Evolutionary conservation across 345 rosid genomes (phyloP), one percentile per base, ranked within the genome.

Genomic region (Aquilaria malaccensis): DNA sequence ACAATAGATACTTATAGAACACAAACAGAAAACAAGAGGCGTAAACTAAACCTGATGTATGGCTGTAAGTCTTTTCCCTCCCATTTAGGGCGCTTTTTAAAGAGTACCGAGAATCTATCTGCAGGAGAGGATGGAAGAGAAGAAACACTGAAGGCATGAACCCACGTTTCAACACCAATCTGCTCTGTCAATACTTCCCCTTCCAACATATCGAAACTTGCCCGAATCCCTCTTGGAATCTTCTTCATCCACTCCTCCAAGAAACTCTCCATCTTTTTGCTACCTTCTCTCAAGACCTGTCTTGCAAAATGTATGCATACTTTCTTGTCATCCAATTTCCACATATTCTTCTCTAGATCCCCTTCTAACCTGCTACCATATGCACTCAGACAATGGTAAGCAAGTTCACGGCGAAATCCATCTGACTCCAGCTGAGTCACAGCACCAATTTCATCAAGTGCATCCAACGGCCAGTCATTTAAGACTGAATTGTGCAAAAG

Each of bases 101-200:
- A 89, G n/a, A 93, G 83, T 59, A 71, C 50, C 0, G 80, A 49
- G 58, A 93, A 93, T 9, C 97, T 79, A 56, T 87, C 92, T 10
- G 87, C 74, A 30, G 98, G 97, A 59, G 77, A 80, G 14, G 78
- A 81, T 2, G 98, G 92, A 72, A 93, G 69, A 9, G 86, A 86
- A 10, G 84, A 78, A 4, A 81, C 83, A 3, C 95, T 87, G 49
- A 84, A 87, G 45, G 72, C 77, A 58, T 68, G 83, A 66, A 89
- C 75, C 96, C 90, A 83, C 14, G 79, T 80, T 14, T 93, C 94
- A 9, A 79, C 81, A 10, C 97, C 99, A 0, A 87, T 52, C 71
- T 74, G 87, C 75, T 90, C 99, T n/a, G 80, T 80, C 72, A 93
- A 79, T 74, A 87, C 83, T 79, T 90, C 95, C 4, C 99, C 97